Conservation (phyloP, 805 yeast genomes). For the Wickerhamomyces chambardii region DNA sequence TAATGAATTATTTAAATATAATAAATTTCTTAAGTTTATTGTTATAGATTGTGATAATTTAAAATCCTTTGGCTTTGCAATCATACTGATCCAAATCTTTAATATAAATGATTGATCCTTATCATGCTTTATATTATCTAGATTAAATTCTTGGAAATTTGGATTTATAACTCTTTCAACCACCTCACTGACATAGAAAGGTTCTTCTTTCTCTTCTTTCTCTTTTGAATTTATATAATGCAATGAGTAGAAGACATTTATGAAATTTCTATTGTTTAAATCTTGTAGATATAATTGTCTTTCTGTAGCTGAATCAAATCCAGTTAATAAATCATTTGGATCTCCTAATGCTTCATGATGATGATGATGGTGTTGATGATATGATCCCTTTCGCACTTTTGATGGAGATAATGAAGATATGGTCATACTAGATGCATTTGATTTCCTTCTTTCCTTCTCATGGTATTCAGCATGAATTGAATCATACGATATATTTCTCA, state of each 20-base stretch:
- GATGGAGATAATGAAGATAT: not conserved
- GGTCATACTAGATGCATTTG: not conserved
- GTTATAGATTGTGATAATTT: slow-evolving; percentile 14
- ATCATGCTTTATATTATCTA: slow-evolving; percentile 4
- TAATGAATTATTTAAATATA: slow-evolving; percentile 22
- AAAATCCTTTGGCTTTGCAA: slow-evolving; percentile 12
- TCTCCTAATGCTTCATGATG: slow-evolving; percentile 3
- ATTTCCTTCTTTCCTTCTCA: not conserved
- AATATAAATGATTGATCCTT: slow-evolving; percentile 6
- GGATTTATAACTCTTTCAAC: slow-evolving; percentile 18
- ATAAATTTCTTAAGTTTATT: slow-evolving; percentile 19
- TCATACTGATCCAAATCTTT: slow-evolving; percentile 12
- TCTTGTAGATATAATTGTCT: slow-evolving; percentile 20
- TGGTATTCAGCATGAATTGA: not conserved
- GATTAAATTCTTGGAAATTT: slow-evolving; percentile 19
- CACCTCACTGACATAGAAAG: slow-evolving; percentile 28
- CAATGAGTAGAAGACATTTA: slow-evolving; percentile 26
- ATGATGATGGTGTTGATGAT: slow-evolving; percentile 2
- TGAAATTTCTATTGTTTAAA: slow-evolving; percentile 17
- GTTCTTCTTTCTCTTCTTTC: slow-evolving; percentile 5
- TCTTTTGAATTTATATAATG: slow-evolving; percentile 11
- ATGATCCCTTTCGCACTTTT: not conserved
- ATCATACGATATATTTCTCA: not conserved
- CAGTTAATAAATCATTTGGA: slow-evolving; percentile 2
- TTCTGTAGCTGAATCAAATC: slow-evolving; percentile 12